Base-by-base conservation (phyloP, 495 filamentous ascomycete genomes). In the Aspergillus funiculosus region DNA sequence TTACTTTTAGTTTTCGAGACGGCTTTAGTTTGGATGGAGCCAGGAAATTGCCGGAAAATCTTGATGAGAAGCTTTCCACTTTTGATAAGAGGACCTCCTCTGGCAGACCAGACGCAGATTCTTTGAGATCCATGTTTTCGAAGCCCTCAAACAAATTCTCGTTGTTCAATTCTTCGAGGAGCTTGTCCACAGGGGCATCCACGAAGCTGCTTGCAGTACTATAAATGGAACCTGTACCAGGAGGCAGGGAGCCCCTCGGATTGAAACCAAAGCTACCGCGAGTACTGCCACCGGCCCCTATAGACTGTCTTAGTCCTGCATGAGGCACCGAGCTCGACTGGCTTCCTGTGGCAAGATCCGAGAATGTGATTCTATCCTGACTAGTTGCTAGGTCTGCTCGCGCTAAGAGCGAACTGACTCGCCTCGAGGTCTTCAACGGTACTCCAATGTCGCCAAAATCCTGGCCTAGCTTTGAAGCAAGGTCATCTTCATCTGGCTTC, bases 341-440 rank as follows among this genome's bases (percentile, higher is more conserved):
- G 48, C 53, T 76, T 46, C 66, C 74, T 24, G 73, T 69, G 44
- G 71, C 71, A 31, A 85, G 78, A 39, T 90, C 87, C 9, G 78
- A 75, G 56, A 91, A 92, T 14, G 80, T 76, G 3, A 82, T 71
- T 40, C 85, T 76, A 43, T 90, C 87, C 36, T 88, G 85, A 15
- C 78, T 79, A 18, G 71, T 82, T 0, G 87, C 91, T 9, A 96
- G 68, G 58, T 97, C 91, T 15, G 89, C 84, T 52, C 91, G 76
- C n/a, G 92, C 86, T 40, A 97, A 76, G 48, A 97, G 71, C 26
- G 92, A 96, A 62, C 92, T 97, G 15, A 97, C 88, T 21, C 92
- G 77, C 22, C 92, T 76, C 9, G 88, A 92, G 30, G 87, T 81
- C 61, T 86, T 81, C 15, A 79, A 71, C 3, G 82, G 80, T 13